These are phyloP conservation scores for Zoysia matrella DNA, from an alignment of 202 grass and related monocot species.

Conservation along the genomic window DNA sequence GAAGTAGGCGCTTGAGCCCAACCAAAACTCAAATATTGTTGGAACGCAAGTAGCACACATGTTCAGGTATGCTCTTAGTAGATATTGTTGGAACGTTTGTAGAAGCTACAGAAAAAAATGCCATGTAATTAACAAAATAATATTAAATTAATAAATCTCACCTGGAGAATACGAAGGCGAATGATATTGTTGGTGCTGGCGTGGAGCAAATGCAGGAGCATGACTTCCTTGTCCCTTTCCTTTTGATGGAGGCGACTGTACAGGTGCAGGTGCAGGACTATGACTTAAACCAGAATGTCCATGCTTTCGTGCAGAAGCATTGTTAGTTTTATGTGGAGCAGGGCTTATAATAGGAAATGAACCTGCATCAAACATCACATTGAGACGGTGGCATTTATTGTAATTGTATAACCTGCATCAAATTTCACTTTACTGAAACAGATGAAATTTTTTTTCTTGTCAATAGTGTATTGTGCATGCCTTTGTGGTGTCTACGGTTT, in stretches of 20 bases:
- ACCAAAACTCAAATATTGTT: slow-evolving; percentile 30
- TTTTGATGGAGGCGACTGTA: slow-evolving; percentile 45
- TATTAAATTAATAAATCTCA: slow-evolving; percentile 42
- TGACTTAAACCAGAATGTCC: slow-evolving; percentile 53
- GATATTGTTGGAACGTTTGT: slow-evolving; percentile 42
- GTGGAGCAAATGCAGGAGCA: slow-evolving; percentile 60
- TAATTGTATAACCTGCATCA: background rate
- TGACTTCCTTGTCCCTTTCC: slow-evolving; percentile 49
- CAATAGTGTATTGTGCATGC: slow-evolving; percentile 33
- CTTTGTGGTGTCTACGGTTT: slow-evolving; percentile 53
- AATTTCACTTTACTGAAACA: slow-evolving; percentile 37
- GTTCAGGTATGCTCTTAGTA: slow-evolving; percentile 37
- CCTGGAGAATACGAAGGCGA: slow-evolving; percentile 59
- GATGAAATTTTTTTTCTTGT: slow-evolving; percentile 30
- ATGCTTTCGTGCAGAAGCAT: slow-evolving; percentile 51
- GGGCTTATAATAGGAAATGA: slow-evolving; percentile 68
- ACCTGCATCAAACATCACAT: slow-evolving; percentile 53
- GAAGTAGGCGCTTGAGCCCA: slow-evolving; percentile 1
- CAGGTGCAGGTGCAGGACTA: slow-evolving; percentile 62
- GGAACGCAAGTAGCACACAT: slow-evolving; percentile 25
- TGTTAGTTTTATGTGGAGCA: slow-evolving; percentile 53
- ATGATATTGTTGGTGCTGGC: slow-evolving; percentile 42
- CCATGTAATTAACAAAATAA: slow-evolving; percentile 32
- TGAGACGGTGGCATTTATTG: slow-evolving; percentile 34
- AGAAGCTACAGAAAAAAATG: slow-evolving; percentile 45